phyloP scores from a whole-genome alignment of 805 yeast species.

The Cephaloascus albidus region DNA sequence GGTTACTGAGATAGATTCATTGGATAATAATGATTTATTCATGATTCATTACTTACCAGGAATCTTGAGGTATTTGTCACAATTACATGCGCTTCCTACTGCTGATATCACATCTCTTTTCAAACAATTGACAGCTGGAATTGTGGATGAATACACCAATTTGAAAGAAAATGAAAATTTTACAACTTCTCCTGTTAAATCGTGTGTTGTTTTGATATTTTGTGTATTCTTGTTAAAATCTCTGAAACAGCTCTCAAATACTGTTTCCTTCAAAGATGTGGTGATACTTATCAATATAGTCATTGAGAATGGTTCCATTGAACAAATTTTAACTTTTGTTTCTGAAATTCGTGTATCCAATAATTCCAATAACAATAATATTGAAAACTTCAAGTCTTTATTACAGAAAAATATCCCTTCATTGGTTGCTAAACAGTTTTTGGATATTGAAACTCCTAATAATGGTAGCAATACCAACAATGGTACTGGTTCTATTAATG shows the following conservation, averaged over 20 bases:
- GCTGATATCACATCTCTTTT: conserved; percentile 28
- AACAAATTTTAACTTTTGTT: conserved; percentile 50
- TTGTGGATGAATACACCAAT: conserved; percentile 17
- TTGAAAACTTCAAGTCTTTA: conserved; percentile 52
- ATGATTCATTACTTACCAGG: conserved; percentile 58
- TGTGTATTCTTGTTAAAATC: conserved; percentile 53
- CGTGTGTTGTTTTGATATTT: conserved; percentile 40
- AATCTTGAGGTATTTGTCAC: conserved; percentile 33
- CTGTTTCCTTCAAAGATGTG: conserved; percentile 56
- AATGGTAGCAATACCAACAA: conserved; percentile 9
- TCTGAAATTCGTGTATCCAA: conserved; percentile 46
- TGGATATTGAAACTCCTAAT: conserved; percentile 35
- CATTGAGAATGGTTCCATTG: conserved; percentile 61
- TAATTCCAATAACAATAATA: conserved; percentile 23
- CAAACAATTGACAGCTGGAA: conserved; percentile 11
- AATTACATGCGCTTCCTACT: conserved; percentile 22
- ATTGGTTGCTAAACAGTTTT: conserved; percentile 39
- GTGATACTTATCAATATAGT: conserved; percentile 50
- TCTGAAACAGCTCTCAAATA: no score
- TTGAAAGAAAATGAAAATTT: conserved; percentile 28
- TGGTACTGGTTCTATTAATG: background rate
- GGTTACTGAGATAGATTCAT: conserved; percentile 25
- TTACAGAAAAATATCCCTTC: conserved; percentile 61
- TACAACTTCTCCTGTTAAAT: conserved; percentile 37
- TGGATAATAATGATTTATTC: conserved; percentile 55